phyloP scores from a whole-genome alignment of 257 asterid genomes.

The Nicotiana tomentosiformis region DNA sequence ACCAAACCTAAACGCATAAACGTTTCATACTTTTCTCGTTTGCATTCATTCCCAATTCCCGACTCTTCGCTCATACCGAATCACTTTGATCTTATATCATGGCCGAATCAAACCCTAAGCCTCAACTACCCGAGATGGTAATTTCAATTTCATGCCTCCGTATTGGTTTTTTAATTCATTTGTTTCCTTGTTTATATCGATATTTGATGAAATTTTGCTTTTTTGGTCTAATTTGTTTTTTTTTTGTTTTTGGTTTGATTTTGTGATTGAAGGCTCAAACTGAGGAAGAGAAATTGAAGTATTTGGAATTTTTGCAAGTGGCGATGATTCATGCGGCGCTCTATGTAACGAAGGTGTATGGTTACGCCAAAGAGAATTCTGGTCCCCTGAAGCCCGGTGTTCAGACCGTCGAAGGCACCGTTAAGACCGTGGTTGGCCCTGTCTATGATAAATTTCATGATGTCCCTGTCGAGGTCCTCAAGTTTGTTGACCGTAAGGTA shows the following conservation, averaged over 20 bases:
- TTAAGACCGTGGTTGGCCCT: constrained; percentile 70
- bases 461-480: constrained; percentile 58
- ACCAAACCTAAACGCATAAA: neutral
- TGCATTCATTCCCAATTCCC: neutral
- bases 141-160: neutral
- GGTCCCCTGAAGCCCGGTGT: constrained; percentile 89
- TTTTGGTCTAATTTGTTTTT: neutral
- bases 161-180: too few species aligned
- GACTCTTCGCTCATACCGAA: neutral
- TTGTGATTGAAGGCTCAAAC: constrained; percentile 18
- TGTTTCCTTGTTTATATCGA: neutral
- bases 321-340: constrained; percentile 49
- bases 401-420: constrained; percentile 77
- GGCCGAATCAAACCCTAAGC: constrained; percentile 20
- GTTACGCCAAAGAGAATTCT: constrained; percentile 68
- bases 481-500: constrained; percentile 88
- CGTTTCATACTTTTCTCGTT: neutral
- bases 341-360: constrained; percentile 54
- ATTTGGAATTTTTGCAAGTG: constrained; percentile 68
- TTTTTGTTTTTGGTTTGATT: neutral
- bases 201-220: neutral
- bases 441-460: constrained; percentile 56
- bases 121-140: constrained; percentile 25
- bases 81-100: neutral
- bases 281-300: constrained; percentile 63